phyloP scores from a whole-genome alignment of 805 yeast genomes.

The Metschnikowia sp. region DNA sequence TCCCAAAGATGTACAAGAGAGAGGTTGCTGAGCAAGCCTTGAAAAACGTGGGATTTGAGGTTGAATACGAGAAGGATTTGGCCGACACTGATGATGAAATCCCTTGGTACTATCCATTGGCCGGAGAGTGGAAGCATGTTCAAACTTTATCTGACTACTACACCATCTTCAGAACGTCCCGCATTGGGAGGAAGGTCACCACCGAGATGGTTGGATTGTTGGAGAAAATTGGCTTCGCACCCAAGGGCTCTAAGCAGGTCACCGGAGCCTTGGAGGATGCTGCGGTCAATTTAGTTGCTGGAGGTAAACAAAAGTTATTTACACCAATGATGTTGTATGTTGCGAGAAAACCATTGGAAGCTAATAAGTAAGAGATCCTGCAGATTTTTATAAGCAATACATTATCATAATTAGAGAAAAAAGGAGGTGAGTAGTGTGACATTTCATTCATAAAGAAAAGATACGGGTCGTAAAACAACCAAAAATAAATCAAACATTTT shows the following conservation, averaged over 20 bases:
- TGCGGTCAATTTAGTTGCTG: conserved; percentile 89
- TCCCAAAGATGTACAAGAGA: conserved; percentile 90
- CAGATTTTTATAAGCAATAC: too few relatives aligned
- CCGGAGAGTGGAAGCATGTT: conserved; percentile 89
- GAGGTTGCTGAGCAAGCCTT: conserved; percentile 88
- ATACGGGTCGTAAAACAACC: too few relatives aligned
- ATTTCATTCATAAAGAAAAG: too few relatives aligned
- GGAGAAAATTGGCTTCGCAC: conserved; percentile 86
- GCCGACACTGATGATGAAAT: conserved; percentile 79
- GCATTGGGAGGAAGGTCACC: conserved; percentile 81
- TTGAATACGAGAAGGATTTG: conserved; percentile 72
- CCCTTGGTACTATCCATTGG: conserved; percentile 97
- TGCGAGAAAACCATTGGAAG: conserved; percentile 68
- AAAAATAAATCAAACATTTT: too few relatives aligned
- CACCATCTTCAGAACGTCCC: conserved; percentile 86
- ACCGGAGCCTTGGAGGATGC: conserved; percentile 95
- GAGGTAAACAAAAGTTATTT: conserved; percentile 85
- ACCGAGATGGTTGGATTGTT: conserved; percentile 74
- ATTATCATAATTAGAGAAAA: too few relatives aligned
- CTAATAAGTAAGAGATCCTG: conserved; percentile 6
- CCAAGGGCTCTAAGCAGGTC: conserved; percentile 84
- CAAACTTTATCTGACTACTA: conserved; percentile 74
- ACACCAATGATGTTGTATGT: conserved; percentile 98
- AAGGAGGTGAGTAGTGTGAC: too few relatives aligned
- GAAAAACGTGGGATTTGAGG: conserved; percentile 80